Base-by-base conservation (phyloP, 2,329 filamentous ascomycete genomes). In the Shiraia sp. region DNA sequence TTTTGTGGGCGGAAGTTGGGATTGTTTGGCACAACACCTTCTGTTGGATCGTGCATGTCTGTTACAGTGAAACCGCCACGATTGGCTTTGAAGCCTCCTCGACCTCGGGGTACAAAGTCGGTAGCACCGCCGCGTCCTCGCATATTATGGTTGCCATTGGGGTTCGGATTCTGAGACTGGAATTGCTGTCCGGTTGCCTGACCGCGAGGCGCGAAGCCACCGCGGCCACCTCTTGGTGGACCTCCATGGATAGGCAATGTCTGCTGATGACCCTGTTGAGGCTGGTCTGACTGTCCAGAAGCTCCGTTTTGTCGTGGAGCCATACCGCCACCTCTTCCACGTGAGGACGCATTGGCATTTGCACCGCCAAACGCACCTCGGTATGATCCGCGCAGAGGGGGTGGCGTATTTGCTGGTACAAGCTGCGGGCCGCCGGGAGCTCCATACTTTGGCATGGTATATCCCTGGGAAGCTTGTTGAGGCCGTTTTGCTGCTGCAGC, bases 381-480 rank as follows among this genome's bases (percentile, higher is more conserved):
- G 70, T 78, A 86, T 13, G 79, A 80, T 13, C 80, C 79, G 41
- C 71, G 72, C 22, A 86, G 70, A n/a, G 81, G 77, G 12, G 77
- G 72, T 41, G 83, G 83, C n/a, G 75, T 60, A 7, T 66, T 54
- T 15, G 81, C 82, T 36, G 79, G 75, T 46, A 74, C 73, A 47
- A 83, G 70, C 66, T 92, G 87, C 10, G 80, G 76, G 23, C 76
- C 78, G 24, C 77, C 70, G 13, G 74, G 80, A 56, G 75, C 76
- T 15, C 82, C 83, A 69, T 79, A 83, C 10, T 75, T 72, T 17
- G 66, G 65, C 29, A 79, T 73, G 0, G 76, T 80, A 47, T 83
- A 73, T 1, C 80, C 76, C 10, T 76, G 75, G 12, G 73, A 57
- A 3, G 74, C 72, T 28, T 62, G 69, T 53, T 72, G 72, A 26